Evolutionary conservation across 2,329 filamentous ascomycete genomes (phyloP), one percentile per base, ranked within the genome.

Genomic region (Aspergillus hiratsukae): DNA sequence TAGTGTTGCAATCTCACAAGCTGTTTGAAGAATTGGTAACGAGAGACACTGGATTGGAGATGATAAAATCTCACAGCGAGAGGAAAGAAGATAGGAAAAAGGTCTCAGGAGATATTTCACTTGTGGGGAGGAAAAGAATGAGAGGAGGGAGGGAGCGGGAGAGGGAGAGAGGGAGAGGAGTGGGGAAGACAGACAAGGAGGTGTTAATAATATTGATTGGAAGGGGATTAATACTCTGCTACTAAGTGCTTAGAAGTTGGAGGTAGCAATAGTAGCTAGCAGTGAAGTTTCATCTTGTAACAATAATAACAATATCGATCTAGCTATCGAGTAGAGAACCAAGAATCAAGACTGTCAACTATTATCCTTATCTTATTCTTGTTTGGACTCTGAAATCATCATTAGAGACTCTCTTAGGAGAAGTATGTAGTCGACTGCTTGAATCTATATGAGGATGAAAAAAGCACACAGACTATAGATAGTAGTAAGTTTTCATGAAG

Each of bases 121-220:
- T 17, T 5, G 31, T 43, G 58, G 43, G 56, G 51, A 45, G 57
- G 53, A 55, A 58, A 55, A 60, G 53, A 54, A 53, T 48, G 50
- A 52, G 57, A 53, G 48, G 37, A 21, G 48, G 29, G 49, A 61
- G 49, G 43, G 45, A 54, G 56, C 4, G 29, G 54, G 49, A 57
- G 49, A 54, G 51, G 49, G 53, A 51, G 51, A 54, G 55, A 52
- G 46, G 43, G 50, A 55, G 54, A 37, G 54, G 53, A 41, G 49
- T 45, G 49, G 52, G 43, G 55, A 62, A 58, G 55, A 53, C 53
- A 63, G 45, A 58, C 60, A 60, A 59, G 60, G 53, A 53, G 56
- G 52, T 52, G 43, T n/a, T 31, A 27, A 21, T 49, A n/a, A 21
- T 49, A n/a, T 21, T 27, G 14, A 48, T 23, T 49, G 28, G n/a